Percentiles rank a stretch among this genome's conserved stretches.
Evolutionary conservation across 352 stramenopile species (phyloP).

Genomic region (Globisporangium yorkense): DNA sequence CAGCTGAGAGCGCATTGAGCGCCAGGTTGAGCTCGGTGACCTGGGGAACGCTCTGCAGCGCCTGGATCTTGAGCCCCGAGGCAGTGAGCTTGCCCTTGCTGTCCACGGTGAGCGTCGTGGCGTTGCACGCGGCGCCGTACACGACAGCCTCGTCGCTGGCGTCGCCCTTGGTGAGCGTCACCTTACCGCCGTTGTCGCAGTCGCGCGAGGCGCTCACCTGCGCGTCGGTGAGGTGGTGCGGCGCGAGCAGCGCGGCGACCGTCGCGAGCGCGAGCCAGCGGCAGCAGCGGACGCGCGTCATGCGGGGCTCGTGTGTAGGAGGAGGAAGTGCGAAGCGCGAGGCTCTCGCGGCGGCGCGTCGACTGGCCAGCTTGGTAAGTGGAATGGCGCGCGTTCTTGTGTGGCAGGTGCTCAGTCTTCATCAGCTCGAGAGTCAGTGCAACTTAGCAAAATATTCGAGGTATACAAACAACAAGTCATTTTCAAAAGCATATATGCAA

Average conservation of each 20-base stretch:
- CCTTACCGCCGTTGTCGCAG: slow-evolving; percentile 30
- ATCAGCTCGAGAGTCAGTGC: not conserved
- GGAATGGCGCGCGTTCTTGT: not conserved
- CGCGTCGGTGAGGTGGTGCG: not conserved
- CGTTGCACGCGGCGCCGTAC: slow-evolving; percentile 25
- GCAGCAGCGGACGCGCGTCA: not conserved
- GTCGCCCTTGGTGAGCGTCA: slow-evolving; percentile 31
- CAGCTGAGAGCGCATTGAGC: slow-evolving; percentile 43
- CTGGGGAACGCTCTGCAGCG: slow-evolving; percentile 41
- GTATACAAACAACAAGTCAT: not conserved
- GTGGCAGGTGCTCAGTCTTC: not conserved
- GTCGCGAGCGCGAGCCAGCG: slow-evolving; percentile 3
- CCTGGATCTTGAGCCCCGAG: slow-evolving; percentile 34
- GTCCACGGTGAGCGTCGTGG: slow-evolving; percentile 24
- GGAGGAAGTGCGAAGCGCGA: not conserved
- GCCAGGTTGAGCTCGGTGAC: slow-evolving; percentile 44
- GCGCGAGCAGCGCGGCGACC: not conserved
- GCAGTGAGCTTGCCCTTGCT: slow-evolving; percentile 31
- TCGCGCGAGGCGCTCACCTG: not conserved
- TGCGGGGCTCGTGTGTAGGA: not conserved
- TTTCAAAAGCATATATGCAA: not conserved
- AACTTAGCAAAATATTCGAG: not conserved
- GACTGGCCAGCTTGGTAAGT: not conserved
- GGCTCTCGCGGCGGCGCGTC: not conserved
- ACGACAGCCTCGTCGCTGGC: slow-evolving; percentile 29